A percentile compares a stretch with the other conserved stretches of the same genome.
These are phyloP conservation scores for Amaranthus palmeri DNA, from an alignment of 148 eudicot genomes.

Conservation along the genomic window DNA sequence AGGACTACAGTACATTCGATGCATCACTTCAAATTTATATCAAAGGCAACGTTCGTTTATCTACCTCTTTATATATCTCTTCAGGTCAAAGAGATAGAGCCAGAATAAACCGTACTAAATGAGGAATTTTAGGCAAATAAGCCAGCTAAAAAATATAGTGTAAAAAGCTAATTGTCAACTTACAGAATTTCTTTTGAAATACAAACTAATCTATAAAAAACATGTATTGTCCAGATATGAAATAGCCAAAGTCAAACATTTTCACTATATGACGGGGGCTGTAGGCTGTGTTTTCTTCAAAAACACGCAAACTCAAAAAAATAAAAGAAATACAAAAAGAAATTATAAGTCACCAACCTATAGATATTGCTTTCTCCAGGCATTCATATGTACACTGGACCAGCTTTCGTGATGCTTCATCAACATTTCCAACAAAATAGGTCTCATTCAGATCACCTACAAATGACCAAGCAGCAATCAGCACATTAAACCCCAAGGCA, in stretches of 20 bases:
- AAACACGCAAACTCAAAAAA: neutral
- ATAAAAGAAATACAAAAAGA: neutral
- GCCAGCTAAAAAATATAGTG: no score
- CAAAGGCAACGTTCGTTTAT: neutral
- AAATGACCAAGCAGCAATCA: slow-evolving; percentile 19
- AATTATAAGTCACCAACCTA: slow-evolving; percentile 42
- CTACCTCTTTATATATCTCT: neutral
- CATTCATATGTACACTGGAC: slow-evolving; percentile 93
- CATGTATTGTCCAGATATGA: neutral
- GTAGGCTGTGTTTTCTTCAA: neutral
- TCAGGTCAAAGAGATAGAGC: neutral
- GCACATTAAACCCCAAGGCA: neutral
- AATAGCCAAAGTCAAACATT: neutral
- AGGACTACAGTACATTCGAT: neutral
- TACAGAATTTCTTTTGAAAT: neutral
- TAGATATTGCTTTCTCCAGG: slow-evolving; percentile 93
- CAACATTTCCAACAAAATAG: slow-evolving; percentile 95
- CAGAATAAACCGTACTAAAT: neutral
- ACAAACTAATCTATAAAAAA: neutral
- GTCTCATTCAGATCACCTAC: slow-evolving; percentile 98
- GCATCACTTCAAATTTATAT: neutral
- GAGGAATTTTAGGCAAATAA: no score
- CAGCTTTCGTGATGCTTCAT: slow-evolving; percentile 70
- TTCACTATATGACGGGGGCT: neutral
- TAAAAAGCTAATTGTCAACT: neutral